Percentiles rank a stretch among this genome's conserved stretches.
Evolutionary conservation across 1,284 basidiomycete species (phyloP).

Genomic region (Xanthoconium separans): DNA sequence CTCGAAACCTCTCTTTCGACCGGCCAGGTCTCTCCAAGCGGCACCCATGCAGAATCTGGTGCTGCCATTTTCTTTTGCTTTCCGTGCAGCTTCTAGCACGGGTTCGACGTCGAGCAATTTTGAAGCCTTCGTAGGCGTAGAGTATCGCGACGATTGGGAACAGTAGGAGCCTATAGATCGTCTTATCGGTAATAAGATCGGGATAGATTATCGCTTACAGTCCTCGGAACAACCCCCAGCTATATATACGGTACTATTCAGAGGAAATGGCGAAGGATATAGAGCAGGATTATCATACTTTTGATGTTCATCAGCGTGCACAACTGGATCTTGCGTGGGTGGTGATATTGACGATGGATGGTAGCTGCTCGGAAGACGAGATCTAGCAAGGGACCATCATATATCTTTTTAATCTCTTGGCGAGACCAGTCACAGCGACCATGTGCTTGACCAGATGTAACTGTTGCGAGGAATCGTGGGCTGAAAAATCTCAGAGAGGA

Average conservation of each 20-base stretch:
- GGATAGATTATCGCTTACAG: conserved; percentile 52
- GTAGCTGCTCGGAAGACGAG: conserved; percentile 82
- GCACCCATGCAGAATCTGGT: conserved; percentile 99
- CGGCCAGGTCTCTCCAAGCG: conserved; percentile 96
- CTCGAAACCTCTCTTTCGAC: conserved; percentile 93
- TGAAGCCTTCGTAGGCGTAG: conserved; percentile 87
- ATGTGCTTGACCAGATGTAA: conserved; percentile 40
- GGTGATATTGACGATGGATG: conserved; percentile 85
- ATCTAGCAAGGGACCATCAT: conserved; percentile 80
- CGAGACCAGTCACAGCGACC: conserved; percentile 63
- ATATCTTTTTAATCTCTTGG: conserved; percentile 74
- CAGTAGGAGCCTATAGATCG: conserved; percentile 82
- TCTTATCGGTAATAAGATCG: neutral
- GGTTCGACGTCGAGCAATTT: conserved; percentile 90
- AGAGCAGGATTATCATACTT: conserved; percentile 55
- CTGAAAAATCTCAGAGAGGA: conserved; percentile 12
- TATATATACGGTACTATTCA: conserved; percentile 30
- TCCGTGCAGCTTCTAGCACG: conserved; percentile 86
- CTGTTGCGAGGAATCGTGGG: conserved; percentile 60
- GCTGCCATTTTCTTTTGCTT: conserved; percentile 94
- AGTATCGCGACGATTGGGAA: conserved; percentile 92
- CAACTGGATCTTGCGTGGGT: conserved; percentile 89
- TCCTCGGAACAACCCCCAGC: conserved; percentile 96
- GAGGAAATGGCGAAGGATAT: conserved; percentile 11
- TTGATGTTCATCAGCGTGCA: conserved; percentile 99